phyloP scores from a whole-genome alignment of 2,329 filamentous ascomycete genomes.

The Exophiala spinifera region DNA sequence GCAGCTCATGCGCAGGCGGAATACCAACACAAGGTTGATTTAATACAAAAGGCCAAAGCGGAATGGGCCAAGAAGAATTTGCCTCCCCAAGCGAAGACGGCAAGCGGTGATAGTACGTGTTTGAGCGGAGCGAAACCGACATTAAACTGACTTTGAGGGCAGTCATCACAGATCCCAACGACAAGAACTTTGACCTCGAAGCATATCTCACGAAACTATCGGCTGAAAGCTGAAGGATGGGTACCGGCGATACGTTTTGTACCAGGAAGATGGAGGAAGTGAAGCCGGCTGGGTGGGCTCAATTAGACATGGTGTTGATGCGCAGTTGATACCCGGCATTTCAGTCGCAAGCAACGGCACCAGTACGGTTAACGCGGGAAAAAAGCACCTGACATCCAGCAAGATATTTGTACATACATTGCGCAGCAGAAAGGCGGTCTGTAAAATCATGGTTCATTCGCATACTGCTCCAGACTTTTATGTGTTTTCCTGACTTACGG shows the following conservation, averaged over 20 bases:
- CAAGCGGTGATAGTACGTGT: constrained; percentile 37
- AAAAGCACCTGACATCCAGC: constrained; percentile 10
- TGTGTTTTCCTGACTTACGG: too few relatives aligned
- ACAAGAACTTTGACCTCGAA: constrained; percentile 93
- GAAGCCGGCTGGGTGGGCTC: constrained; percentile 3
- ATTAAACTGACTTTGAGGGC: constrained; percentile 29
- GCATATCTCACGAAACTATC: constrained; percentile 58
- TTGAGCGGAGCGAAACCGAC: background rate
- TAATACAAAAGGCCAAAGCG: constrained; percentile 90
- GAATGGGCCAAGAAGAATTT: constrained; percentile 78
- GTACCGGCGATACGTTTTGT: background rate
- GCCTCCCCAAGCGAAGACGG: constrained; percentile 45
- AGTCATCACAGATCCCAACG: constrained; percentile 73
- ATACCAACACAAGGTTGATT: constrained; percentile 83
- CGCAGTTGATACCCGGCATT: constrained; percentile 17
- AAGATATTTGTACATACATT: constrained; percentile 24
- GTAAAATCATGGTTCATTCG: constrained; percentile 21
- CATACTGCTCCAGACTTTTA: constrained; percentile 2
- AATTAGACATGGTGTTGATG: constrained; percentile 20
- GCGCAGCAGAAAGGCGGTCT: constrained; percentile 6
- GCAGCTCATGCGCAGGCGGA: constrained; percentile 70
- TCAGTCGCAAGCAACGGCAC: constrained; percentile 8
- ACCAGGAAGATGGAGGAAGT: constrained; percentile 1
- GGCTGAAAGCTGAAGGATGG: constrained; percentile 23
- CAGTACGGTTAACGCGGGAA: constrained; percentile 5